phyloP scores from a whole-genome alignment of 257 asterid genomes.

The Solanum bukasovii region DNA sequence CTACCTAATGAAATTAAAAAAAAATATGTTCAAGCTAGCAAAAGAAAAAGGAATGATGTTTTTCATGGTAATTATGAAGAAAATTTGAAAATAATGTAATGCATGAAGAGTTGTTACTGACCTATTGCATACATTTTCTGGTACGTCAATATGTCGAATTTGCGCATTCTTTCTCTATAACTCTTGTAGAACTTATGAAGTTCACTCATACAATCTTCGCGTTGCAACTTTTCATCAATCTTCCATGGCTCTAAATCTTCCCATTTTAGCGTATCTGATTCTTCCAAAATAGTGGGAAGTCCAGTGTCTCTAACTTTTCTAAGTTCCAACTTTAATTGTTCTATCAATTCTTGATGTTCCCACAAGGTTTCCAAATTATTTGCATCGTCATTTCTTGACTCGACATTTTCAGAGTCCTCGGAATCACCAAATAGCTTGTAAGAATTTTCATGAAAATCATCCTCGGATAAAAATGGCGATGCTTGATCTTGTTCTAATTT shows the following conservation, averaged over 20 bases:
- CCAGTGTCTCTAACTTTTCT: slow-evolving; percentile 67
- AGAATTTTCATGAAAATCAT: slow-evolving; percentile 23
- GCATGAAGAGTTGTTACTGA: slow-evolving; percentile 23
- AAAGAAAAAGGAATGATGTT: not conserved
- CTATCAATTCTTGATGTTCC: slow-evolving; percentile 95
- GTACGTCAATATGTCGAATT: slow-evolving; percentile 83
- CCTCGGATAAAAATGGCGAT: slow-evolving; percentile 22
- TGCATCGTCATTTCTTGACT: slow-evolving; percentile 29
- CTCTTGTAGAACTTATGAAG: slow-evolving; percentile 75
- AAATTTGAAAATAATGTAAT: not conserved
- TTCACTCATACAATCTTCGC: slow-evolving; percentile 57
- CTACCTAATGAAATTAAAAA: not conserved
- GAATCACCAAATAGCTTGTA: not conserved
- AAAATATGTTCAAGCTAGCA: not conserved
- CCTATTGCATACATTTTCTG: slow-evolving; percentile 98
- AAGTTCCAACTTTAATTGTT: slow-evolving; percentile 84
- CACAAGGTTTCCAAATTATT: slow-evolving; percentile 62
- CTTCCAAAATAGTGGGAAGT: slow-evolving; percentile 80
- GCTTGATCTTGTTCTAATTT: not conserved
- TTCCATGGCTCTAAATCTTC: slow-evolving; percentile 85
- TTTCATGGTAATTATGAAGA: not conserved
- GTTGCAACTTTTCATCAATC: slow-evolving; percentile 59
- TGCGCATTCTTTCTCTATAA: slow-evolving; percentile 76
- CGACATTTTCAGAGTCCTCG: slow-evolving; percentile 1
- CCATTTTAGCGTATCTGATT: slow-evolving; percentile 57